Base-by-base conservation (phyloP, 768 basidiomycete species). In the Collybiopsis luxurians region DNA sequence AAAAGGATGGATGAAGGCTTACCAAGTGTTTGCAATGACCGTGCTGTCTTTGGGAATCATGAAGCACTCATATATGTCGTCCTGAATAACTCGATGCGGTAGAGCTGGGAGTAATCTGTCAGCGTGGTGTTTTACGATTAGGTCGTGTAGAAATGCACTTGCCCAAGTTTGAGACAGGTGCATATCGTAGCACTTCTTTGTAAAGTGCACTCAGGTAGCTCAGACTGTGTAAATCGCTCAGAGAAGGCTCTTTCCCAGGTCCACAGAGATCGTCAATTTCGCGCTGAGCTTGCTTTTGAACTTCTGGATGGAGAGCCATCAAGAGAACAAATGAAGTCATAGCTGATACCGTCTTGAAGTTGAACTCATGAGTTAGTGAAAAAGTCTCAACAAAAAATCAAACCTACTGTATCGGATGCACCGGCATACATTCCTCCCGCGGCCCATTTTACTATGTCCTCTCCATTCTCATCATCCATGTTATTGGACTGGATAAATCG, bases 381-480 rank as follows among this genome's bases (percentile, higher is more conserved):
- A 17, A 21, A 26, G 13, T 21, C 19, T 23, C 11, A 26, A 23
- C 19, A 23, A 21, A 62, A 23, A 19, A 11, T 15, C 17, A 27
- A 9, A 26, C 67, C n/a, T 54, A 78, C 77, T 11, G 77, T 79
- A 59, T 79, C 76, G 6, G 71, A 64, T 1, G 73, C 74, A 55
- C 79, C 81, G 40, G 78, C 77, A 58, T 81, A 82, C 3, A 79
- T 65, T 2, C 76, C 79, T 1, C 75, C 79, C 21, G 81, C 78
- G 38, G 76, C 75, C 71, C 80, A 81, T 59, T 76, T 79, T 17
- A 81, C 70, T 27, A 79, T 69, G 4, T 76, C 75, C 57, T 81
- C 80, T 13, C 75, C 67, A 28, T 73, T 72, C 15, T 71, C 24
- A 61, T 54, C 38, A 60, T 49, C 52, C 42, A 31, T 30, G 11